These are phyloP conservation scores for Lactarius sp. DNA, from an alignment of 768 basidiomycete species.

Conservation along the genomic window DNA sequence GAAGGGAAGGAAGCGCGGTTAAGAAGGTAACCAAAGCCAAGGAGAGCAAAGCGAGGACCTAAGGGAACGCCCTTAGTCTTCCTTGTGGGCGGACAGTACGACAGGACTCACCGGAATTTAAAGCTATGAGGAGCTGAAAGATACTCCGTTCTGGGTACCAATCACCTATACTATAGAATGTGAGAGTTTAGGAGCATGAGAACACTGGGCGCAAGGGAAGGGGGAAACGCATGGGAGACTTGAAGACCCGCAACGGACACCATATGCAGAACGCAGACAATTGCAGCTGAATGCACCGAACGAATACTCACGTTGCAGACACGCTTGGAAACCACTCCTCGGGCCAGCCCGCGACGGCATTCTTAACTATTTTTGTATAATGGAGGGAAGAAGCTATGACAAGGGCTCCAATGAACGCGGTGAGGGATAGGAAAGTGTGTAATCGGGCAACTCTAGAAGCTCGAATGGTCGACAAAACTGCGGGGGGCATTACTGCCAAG, in stretches of 20 bases:
- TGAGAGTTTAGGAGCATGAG: neutral
- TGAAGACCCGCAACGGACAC: neutral
- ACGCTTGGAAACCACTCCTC: slow-evolving; percentile 92
- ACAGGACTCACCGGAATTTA: slow-evolving; percentile 57
- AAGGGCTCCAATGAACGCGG: slow-evolving; percentile 64
- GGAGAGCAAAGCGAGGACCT: slow-evolving; percentile 67
- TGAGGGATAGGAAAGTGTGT: slow-evolving; percentile 61
- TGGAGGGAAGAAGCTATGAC: slow-evolving; percentile 62
- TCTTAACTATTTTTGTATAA: slow-evolving; percentile 82
- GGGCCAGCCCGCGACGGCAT: slow-evolving; percentile 75
- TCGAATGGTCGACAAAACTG: slow-evolving; percentile 30
- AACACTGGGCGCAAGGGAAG: neutral
- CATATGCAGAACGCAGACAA: neutral
- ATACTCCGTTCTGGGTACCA: slow-evolving; percentile 83
- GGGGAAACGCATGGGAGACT: neutral
- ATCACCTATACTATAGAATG: slow-evolving; percentile 68
- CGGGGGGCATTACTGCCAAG: neutral
- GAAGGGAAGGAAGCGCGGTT: slow-evolving; percentile 39
- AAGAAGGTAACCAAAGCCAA: slow-evolving; percentile 58
- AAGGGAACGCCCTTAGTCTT: neutral
- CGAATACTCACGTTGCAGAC: slow-evolving; percentile 63
- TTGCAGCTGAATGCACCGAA: neutral
- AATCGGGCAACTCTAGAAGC: slow-evolving; percentile 54
- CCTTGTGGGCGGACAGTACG: neutral
- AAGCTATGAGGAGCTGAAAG: slow-evolving; percentile 84